phyloP scores from a whole-genome alignment of 208 protist genomes.

The Naegleria gruberi region DNA sequence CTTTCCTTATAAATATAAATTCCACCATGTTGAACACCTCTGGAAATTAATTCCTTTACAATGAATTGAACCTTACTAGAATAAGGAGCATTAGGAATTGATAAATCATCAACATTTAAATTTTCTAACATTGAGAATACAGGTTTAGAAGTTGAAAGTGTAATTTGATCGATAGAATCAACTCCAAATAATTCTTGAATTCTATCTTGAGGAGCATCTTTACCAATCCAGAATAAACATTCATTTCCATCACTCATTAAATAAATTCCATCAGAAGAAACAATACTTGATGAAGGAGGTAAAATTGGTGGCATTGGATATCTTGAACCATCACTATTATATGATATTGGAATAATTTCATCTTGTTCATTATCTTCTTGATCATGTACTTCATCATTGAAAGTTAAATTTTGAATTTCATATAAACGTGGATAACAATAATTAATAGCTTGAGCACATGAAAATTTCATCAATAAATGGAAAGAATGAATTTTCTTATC shows the following conservation, averaged over 20 bases:
- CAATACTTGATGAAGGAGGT: not conserved
- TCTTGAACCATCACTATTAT: not conserved
- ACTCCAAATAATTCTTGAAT: not conserved
- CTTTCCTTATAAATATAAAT: not conserved
- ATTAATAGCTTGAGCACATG: too few relatives aligned
- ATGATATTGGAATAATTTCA: not conserved
- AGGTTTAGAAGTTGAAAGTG: not conserved
- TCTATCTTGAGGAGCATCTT: not conserved
- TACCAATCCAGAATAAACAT: not conserved
- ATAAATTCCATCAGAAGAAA: not conserved
- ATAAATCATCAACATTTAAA: not conserved
- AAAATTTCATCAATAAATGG: not conserved
- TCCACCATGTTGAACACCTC: not conserved
- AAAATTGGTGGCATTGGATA: not conserved
- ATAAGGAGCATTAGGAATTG: not conserved
- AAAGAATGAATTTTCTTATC: not conserved
- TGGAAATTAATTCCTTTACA: not conserved
- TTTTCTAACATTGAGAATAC: not conserved
- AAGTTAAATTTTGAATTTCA: not conserved
- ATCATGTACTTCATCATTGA: not conserved
- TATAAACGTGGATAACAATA: not conserved
- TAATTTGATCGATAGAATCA: not conserved
- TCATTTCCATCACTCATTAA: not conserved
- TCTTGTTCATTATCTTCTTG: not conserved
- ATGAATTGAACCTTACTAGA: not conserved